Base-by-base conservation (phyloP, 169 alveolate genomes). In the Plasmodium knowlesi region DNA sequence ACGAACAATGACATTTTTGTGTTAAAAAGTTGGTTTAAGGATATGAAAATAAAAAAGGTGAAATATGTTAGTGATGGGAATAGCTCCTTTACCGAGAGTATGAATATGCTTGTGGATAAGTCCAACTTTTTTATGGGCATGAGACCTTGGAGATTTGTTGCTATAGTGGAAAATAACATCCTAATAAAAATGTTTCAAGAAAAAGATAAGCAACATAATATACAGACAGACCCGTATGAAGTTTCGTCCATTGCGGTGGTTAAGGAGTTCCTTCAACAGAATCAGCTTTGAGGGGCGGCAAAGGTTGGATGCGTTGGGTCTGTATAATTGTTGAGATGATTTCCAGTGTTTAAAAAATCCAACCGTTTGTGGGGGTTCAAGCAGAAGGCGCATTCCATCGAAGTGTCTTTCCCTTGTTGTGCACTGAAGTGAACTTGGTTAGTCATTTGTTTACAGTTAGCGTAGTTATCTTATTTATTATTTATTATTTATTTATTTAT, bases 121-220 rank as follows among this genome's bases (percentile, higher is more conserved):
- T 92, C 94, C 54, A 94, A 95, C 54, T 93, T 92, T 70, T 95
- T 95, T 74, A 92, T 95, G 91, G 97, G 97, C n/a, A 78, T 78
- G 91, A 83, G 97, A 37, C 95, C 97, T 30, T 95, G 97, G 97
- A 76, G 97, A 41, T 95, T 73, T 37, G 93, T 96, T 54, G 94
- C 92, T 67, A 96, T 95, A 78, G 91, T 95, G 41, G 92, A 94
- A 50, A 84, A 95, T 84, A 95, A 95, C 73, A 88, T 80, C 14
- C 80, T 95, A 50, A 92, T 92, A 86, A 95, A 95, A 76, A 88
- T 95, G 85, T 88, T 95, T 73, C 93, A 94, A 67, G 97, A 95
- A 78, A 83, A 95, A 28, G 85, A 88, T 28, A 72, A 78, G 54
- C 85, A 71, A 16, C 95, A 95, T 81, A 92, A 95, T 95, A 92